phyloP scores from a whole-genome alignment of 225 moss, liverwort and hornwort genomes.

The Marchantia paleacea region DNA sequence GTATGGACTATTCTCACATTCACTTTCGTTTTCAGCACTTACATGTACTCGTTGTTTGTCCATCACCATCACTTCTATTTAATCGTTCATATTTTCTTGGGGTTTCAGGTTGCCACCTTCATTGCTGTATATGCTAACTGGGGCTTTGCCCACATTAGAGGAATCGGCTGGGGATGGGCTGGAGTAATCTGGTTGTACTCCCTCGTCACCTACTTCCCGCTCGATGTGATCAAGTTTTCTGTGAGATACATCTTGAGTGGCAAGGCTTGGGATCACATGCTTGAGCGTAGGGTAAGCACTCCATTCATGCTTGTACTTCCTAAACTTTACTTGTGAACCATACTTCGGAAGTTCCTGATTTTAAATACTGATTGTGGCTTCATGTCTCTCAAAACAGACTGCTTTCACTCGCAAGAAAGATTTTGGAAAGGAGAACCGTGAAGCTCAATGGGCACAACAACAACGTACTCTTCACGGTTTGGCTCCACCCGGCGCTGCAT shows the following conservation, averaged over 20 bases:
- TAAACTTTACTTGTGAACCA: not conserved
- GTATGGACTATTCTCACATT: not conserved
- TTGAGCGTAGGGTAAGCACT: constrained; percentile 34
- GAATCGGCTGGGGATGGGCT: constrained; percentile 46
- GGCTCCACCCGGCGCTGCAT: constrained; percentile 52
- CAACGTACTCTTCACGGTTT: constrained; percentile 85
- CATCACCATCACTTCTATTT: not conserved
- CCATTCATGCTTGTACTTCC: not conserved
- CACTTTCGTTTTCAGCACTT: no score
- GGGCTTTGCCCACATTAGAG: constrained; percentile 33
- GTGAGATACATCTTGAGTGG: constrained; percentile 55
- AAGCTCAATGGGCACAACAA: constrained; percentile 86
- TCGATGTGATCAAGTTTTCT: constrained; percentile 39
- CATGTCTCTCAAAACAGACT: constrained; percentile 42
- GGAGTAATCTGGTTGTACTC: constrained; percentile 43
- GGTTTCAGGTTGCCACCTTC: constrained; percentile 42
- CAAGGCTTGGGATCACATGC: constrained; percentile 69
- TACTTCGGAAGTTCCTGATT: not conserved
- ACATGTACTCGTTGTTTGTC: not conserved
- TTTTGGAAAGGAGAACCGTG: constrained; percentile 82
- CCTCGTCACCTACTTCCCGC: constrained; percentile 34
- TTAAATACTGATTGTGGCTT: not conserved
- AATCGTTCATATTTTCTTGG: not conserved
- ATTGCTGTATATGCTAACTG: constrained; percentile 46
- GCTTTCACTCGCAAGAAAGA: constrained; percentile 72